Percentiles rank a stretch among this genome's conserved stretches.
Conservation (phyloP, 257 asterid species). For the Nicotiana noctiflora region DNA sequence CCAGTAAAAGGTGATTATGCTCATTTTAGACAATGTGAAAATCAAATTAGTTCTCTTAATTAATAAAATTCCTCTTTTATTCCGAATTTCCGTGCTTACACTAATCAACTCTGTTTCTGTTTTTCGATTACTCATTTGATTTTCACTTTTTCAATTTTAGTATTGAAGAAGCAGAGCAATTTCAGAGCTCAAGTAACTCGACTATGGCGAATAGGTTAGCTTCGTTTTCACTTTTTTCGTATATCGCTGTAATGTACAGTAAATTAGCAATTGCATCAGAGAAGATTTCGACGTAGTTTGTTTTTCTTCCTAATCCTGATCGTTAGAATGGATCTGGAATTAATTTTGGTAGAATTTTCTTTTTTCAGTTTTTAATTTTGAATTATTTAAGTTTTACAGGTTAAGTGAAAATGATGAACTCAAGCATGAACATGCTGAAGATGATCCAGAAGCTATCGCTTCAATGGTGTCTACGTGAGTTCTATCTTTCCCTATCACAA, state of each 20-base stretch:
- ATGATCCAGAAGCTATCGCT: conserved; percentile 68
- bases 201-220: conserved; percentile 43
- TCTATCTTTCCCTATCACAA: not conserved
- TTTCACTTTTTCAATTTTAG: conserved; percentile 9
- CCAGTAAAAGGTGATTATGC: conserved; percentile 35
- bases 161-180: conserved; percentile 22
- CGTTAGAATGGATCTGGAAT: conserved; percentile 21
- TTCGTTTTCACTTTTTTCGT: not conserved
- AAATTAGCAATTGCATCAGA: not conserved
- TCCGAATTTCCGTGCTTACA: not conserved
- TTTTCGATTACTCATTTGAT: not conserved
- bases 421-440: conserved; percentile 44
- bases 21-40: not conserved
- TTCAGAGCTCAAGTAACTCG: conserved; percentile 37
- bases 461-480: conserved; percentile 65
- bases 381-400: conserved; percentile 26
- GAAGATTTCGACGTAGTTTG: not conserved
- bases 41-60: not conserved
- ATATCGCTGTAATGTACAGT: not conserved
- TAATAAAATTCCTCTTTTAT: not conserved
- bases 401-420: conserved; percentile 22
- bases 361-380: not conserved
- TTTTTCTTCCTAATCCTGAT: not conserved
- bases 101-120: not conserved
- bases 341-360: not conserved